Conservation (phyloP, 2,329 filamentous ascomycete species). For the Mariannaea elegans region DNA sequence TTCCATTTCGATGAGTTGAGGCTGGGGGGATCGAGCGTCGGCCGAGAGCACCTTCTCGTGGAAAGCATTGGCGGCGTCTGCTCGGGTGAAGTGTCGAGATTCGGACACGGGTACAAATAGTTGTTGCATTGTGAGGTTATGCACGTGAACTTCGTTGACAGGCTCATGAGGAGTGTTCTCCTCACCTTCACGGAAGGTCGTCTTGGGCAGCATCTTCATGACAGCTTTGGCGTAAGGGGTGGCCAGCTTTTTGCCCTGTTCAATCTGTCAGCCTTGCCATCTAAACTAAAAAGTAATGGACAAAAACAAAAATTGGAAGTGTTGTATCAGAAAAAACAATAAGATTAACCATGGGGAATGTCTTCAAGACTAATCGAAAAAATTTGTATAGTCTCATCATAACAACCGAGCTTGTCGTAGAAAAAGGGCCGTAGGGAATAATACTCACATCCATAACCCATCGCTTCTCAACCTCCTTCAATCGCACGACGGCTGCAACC, state of each 20-base stretch:
- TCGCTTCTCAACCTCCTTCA: slow-evolving; percentile 86
- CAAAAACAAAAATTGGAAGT: slow-evolving; percentile 7
- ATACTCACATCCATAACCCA: slow-evolving; percentile 77
- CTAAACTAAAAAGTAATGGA: background rate
- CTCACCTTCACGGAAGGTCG: slow-evolving; percentile 61
- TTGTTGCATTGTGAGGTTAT: slow-evolving; percentile 68
- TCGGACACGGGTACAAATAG: slow-evolving; percentile 72
- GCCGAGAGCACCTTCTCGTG: slow-evolving; percentile 67
- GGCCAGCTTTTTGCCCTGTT: slow-evolving; percentile 79
- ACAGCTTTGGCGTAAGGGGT: slow-evolving; percentile 80
- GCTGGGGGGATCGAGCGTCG: slow-evolving; percentile 69
- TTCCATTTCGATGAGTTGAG: slow-evolving; percentile 67
- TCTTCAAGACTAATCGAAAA: slow-evolving; percentile 99
- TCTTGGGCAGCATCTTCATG: slow-evolving; percentile 80
- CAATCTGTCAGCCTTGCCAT: slow-evolving; percentile 33
- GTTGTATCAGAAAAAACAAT: slow-evolving; percentile 41
- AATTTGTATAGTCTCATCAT: slow-evolving; percentile 73
- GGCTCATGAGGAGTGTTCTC: slow-evolving; percentile 63
- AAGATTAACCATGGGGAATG: slow-evolving; percentile 81
- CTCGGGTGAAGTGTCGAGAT: slow-evolving; percentile 69
- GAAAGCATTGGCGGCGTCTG: slow-evolving; percentile 72
- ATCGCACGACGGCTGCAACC: slow-evolving; percentile 83
- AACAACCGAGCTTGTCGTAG: slow-evolving; percentile 20
- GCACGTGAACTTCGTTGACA: slow-evolving; percentile 72
- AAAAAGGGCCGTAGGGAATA: slow-evolving; percentile 9